These are phyloP conservation scores for Immersiella caudata DNA, from an alignment of 495 filamentous ascomycete genomes.

Conservation along the genomic window DNA sequence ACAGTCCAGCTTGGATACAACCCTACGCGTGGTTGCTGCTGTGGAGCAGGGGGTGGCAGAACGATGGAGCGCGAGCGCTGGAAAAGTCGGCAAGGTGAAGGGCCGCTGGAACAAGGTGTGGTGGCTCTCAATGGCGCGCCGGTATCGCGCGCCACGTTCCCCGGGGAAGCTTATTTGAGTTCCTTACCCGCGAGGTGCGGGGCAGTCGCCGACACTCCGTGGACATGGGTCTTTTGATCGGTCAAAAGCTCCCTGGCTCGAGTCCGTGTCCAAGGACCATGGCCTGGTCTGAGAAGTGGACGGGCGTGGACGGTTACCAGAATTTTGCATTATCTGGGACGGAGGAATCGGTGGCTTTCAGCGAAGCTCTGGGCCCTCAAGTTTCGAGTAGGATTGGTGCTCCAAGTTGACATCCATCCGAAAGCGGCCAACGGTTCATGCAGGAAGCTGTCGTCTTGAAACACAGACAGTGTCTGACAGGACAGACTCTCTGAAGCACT, in stretches of 20 bases:
- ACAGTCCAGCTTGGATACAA: background rate
- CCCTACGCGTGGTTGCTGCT: background rate
- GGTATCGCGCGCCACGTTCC: constrained; percentile 16
- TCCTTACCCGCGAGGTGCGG: background rate
- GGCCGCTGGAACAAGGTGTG: constrained; percentile 7
- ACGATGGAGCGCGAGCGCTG: background rate
- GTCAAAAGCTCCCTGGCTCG: constrained; percentile 7
- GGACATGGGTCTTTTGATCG: constrained; percentile 5
- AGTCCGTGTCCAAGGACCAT: background rate
- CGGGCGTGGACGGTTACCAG: constrained; percentile 5
- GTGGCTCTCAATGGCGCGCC: constrained; percentile 9
- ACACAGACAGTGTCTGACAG: constrained; percentile 10
- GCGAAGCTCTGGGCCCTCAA: constrained; percentile 4
- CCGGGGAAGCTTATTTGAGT: constrained; percentile 20
- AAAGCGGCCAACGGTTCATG: constrained; percentile 16
- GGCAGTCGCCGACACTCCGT: background rate
- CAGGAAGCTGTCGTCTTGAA: constrained; percentile 19
- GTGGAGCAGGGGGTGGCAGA: background rate
- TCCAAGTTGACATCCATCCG: background rate
- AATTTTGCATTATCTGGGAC: background rate
- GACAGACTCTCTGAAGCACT: background rate
- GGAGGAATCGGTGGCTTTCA: constrained; percentile 9
- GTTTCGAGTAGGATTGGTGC: constrained; percentile 9
- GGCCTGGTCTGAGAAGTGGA: constrained; percentile 10
- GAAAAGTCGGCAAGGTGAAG: constrained; percentile 5